Percentiles rank a stretch among this genome's conserved stretches.
phyloP scores from a whole-genome alignment of 2,329 filamentous ascomycete genomes.

The Phyllosticta citrichinensis region DNA sequence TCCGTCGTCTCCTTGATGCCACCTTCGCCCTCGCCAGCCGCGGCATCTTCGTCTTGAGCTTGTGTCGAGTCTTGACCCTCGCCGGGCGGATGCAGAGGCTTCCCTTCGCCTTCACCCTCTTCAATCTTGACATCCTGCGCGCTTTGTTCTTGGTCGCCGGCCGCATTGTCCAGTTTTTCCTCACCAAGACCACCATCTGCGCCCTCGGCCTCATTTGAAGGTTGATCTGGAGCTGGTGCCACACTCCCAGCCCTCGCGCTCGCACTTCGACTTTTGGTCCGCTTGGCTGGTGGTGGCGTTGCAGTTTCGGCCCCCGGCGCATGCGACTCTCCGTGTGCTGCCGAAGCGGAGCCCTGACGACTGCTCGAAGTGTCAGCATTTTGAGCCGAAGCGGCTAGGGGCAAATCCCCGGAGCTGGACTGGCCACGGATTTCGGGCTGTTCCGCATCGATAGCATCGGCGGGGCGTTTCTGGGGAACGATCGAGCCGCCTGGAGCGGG shows the following conservation, averaged over 20 bases:
- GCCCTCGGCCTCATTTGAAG: neutral
- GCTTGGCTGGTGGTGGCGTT: neutral
- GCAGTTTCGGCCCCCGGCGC: neutral
- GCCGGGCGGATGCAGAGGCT: neutral
- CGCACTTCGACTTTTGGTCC: neutral
- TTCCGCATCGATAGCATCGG: neutral
- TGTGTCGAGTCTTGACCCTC: neutral
- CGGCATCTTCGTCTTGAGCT: neutral
- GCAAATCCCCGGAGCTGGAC: slow-evolving; percentile 34
- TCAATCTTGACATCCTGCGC: neutral
- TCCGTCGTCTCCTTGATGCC: neutral
- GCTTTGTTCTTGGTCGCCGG: neutral
- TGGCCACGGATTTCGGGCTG: slow-evolving; percentile 16
- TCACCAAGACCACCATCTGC: neutral
- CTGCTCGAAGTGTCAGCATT: slow-evolving; percentile 18
- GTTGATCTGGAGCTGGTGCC: neutral
- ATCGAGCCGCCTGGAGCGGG: neutral
- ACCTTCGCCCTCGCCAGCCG: neutral
- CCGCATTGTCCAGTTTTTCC: neutral
- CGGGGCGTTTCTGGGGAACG: slow-evolving; percentile 4
- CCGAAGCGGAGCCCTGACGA: slow-evolving; percentile 23
- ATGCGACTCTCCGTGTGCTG: neutral
- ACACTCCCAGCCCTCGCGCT: neutral
- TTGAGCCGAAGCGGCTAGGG: slow-evolving; percentile 26
- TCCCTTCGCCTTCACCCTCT: neutral